These are phyloP conservation scores for Penicillium simplicissimum DNA, from an alignment of 495 filamentous ascomycete species.

Conservation along the genomic window DNA sequence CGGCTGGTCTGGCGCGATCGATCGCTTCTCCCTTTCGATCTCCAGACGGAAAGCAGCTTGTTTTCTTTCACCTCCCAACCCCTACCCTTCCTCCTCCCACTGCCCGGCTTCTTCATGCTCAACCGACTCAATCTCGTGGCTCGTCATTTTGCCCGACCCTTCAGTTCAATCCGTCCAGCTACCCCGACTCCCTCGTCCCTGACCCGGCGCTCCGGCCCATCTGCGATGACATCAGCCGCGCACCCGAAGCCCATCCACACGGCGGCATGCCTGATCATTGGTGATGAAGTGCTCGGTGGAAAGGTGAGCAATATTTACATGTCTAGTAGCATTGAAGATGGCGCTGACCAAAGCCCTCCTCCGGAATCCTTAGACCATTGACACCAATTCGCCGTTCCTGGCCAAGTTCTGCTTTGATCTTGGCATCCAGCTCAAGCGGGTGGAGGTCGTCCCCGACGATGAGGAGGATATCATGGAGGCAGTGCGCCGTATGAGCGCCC, in stretches of 20 bases:
- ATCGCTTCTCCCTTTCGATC: constrained; percentile 7
- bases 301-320: constrained; percentile 58
- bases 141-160: constrained; percentile 68
- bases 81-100: neutral
- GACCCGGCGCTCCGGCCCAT: constrained; percentile 23
- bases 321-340: neutral
- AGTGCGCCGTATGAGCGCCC: constrained; percentile 75
- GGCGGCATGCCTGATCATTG: constrained; percentile 92
- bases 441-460: constrained; percentile 93
- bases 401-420: constrained; percentile 91
- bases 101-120: constrained; percentile 58
- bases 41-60: neutral
- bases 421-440: constrained; percentile 82
- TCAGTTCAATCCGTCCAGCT: constrained; percentile 44
- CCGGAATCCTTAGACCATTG: constrained; percentile 55
- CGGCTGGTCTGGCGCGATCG: neutral
- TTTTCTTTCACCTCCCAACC: constrained; percentile 2
- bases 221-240: constrained; percentile 58
- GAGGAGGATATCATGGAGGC: constrained; percentile 89
- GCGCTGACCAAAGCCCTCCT: constrained; percentile 4
- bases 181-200: constrained; percentile 40
- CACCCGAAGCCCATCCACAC: constrained; percentile 73
- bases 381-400: constrained; percentile 92
- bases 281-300: constrained; percentile 94
- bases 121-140: constrained; percentile 69